A percentile compares a stretch with the other conserved stretches of the same genome.
Evolutionary conservation across 2,329 filamentous ascomycete genomes (phyloP).

Genomic region (Neonectria hederae): DNA sequence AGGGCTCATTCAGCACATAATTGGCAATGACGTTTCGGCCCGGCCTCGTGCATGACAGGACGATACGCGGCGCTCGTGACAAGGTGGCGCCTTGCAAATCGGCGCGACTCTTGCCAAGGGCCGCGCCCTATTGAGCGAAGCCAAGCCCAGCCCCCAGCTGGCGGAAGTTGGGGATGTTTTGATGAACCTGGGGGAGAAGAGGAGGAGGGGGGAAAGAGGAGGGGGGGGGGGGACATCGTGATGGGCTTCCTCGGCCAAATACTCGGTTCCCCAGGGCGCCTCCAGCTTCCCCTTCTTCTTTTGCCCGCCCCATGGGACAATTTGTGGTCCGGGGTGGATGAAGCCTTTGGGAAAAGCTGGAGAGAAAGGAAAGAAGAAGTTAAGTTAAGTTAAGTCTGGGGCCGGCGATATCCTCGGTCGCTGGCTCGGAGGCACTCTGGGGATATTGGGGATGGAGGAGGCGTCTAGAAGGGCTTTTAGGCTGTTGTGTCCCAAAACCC

Average conservation of each 20-base stretch:
- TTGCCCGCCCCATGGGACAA: not conserved
- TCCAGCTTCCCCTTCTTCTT: not conserved
- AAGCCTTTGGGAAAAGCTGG: slow-evolving; percentile 9
- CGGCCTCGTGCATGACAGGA: slow-evolving; percentile 40
- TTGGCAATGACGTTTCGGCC: slow-evolving; percentile 39
- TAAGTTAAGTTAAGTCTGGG: too few species aligned
- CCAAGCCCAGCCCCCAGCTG: too few species aligned
- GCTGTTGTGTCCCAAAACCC: too few species aligned
- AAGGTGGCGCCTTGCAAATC: slow-evolving; percentile 14
- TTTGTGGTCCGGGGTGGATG: not conserved
- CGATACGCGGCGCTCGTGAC: slow-evolving; percentile 36
- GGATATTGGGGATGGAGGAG: too few species aligned
- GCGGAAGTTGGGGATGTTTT: too few species aligned
- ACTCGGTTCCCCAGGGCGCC: not conserved
- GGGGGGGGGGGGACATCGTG: not conserved
- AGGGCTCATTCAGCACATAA: not conserved
- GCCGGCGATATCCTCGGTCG: slow-evolving; percentile 31
- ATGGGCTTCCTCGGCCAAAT: slow-evolving; percentile 18
- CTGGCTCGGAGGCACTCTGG: slow-evolving; percentile 36
- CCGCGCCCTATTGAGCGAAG: too few species aligned
- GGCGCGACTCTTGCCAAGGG: too few species aligned
- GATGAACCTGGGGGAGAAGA: too few species aligned
- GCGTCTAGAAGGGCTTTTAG: too few species aligned
- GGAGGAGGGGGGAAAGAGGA: too few species aligned
- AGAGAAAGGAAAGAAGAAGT: too few species aligned